Percentiles rank a stretch among this genome's conserved stretches.
These are phyloP conservation scores for Glebionis coronaria DNA, from an alignment of 129 eudicot species.

Conservation along the genomic window DNA sequence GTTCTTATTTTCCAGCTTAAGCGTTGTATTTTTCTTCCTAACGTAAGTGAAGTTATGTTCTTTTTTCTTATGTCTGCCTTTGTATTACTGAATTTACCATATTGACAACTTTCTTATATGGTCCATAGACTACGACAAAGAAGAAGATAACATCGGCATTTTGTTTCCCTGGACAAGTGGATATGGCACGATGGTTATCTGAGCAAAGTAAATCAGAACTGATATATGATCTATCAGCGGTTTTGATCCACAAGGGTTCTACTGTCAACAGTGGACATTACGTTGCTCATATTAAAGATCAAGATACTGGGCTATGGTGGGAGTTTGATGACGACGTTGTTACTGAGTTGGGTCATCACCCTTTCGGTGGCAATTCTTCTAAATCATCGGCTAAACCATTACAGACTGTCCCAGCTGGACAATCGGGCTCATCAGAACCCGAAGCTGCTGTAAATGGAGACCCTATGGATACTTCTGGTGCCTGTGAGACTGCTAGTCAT, in stretches of 20 bases:
- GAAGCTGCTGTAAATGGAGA: conserved; percentile 42
- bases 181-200: conserved; percentile 70
- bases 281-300: conserved; percentile 91
- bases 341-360: conserved; percentile 74
- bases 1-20: conserved; percentile 96
- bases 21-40: conserved; percentile 93
- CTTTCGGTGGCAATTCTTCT: conserved; percentile 66
- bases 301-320: conserved; percentile 89
- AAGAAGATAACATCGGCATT: conserved; percentile 91
- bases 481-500: conserved; percentile 29
- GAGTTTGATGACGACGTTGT: conserved; percentile 95
- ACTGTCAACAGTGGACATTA: conserved; percentile 97
- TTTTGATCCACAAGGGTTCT: conserved; percentile 86
- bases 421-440: conserved; percentile 29
- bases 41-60: conserved; percentile 42
- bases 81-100: not conserved
- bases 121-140: conserved; percentile 76
- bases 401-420: conserved; percentile 35
- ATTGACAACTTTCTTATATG: too few relatives aligned
- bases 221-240: conserved; percentile 82
- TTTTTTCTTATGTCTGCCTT: not conserved
- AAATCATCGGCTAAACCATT: conserved; percentile 39
- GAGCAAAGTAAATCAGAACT: conserved; percentile 42
- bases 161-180: conserved; percentile 77
- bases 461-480: conserved; percentile 28